A percentile compares a stretch with the other conserved stretches of the same genome.
Evolutionary conservation across 2,329 filamentous ascomycete species (phyloP).

Genomic region (Pyricularia grisea): DNA sequence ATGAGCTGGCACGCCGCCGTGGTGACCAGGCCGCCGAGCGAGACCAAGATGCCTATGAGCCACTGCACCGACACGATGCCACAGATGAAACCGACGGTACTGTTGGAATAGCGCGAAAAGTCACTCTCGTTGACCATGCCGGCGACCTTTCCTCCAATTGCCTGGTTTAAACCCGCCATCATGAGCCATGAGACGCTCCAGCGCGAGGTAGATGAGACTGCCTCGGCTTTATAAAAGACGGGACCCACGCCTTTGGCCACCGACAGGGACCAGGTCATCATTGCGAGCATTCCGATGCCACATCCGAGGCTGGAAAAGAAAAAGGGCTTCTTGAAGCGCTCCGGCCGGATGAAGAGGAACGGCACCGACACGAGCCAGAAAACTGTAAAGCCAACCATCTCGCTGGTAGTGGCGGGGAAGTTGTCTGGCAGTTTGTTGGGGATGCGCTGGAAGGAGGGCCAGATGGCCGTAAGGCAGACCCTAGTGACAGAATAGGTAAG

Average conservation of each 20-base stretch:
- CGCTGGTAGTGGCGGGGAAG: too few relatives aligned
- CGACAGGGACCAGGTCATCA: conserved; percentile 37
- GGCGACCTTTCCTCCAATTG: conserved; percentile 27
- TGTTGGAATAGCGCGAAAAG: conserved; percentile 30
- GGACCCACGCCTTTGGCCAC: conserved; percentile 33
- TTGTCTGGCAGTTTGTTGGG: too few relatives aligned
- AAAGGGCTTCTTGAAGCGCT: too few relatives aligned
- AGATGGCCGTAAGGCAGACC: too few relatives aligned
- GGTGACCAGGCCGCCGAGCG: conserved; percentile 30
- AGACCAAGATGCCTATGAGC: conserved; percentile 28
- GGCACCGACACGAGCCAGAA: too few relatives aligned
- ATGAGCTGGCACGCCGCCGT: conserved; percentile 31
- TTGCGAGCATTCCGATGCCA: conserved; percentile 11
- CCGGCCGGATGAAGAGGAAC: too few relatives aligned
- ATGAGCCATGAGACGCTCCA: conserved; percentile 33
- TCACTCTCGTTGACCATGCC: conserved; percentile 32
- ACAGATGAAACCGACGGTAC: conserved; percentile 20
- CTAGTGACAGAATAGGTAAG: too few relatives aligned
- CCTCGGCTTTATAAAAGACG: conserved; percentile 27
- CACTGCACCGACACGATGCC: conserved; percentile 29
- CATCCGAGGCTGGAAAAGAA: too few relatives aligned
- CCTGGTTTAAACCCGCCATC: conserved; percentile 33
- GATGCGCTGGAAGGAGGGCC: too few relatives aligned
- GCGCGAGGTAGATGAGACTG: conserved; percentile 21
- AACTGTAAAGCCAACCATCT: too few relatives aligned